phyloP scores from a whole-genome alignment of 2,329 filamentous ascomycete genomes.

The Dryadomyces sulphureus region DNA sequence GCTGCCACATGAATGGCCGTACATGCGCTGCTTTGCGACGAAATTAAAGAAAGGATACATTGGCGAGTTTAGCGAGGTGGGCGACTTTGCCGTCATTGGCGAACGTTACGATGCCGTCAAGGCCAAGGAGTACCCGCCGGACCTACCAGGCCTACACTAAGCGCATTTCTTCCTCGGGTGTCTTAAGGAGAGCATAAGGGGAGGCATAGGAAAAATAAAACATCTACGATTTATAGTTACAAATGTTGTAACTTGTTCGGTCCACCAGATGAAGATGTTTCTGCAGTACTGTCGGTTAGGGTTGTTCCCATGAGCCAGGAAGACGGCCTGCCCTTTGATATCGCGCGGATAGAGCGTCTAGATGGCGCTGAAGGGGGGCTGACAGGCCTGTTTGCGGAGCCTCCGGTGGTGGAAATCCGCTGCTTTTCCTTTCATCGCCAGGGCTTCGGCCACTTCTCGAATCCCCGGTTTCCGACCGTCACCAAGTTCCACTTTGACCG shows the following conservation, averaged over 20 bases:
- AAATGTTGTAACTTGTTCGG: conserved; percentile 43
- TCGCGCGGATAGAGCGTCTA: conserved; percentile 29
- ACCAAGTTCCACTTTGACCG: conserved; percentile 68
- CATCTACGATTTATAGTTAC: conserved; percentile 51
- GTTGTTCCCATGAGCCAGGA: conserved; percentile 20
- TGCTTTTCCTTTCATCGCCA: conserved; percentile 68
- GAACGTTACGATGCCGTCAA: conserved; percentile 54
- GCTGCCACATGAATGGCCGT: background rate
- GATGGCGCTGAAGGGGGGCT: conserved; percentile 24
- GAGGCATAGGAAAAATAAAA: conserved; percentile 32
- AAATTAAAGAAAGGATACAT: conserved; percentile 87
- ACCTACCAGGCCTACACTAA: conserved; percentile 46
- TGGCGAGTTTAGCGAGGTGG: conserved; percentile 61
- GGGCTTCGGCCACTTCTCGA: conserved; percentile 54
- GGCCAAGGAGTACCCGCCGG: conserved; percentile 32
- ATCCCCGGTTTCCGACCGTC: conserved; percentile 61
- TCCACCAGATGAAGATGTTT: conserved; percentile 35
- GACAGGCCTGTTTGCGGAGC: conserved; percentile 46
- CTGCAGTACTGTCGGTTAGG: conserved; percentile 29
- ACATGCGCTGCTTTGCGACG: conserved; percentile 36
- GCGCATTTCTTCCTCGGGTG: conserved; percentile 74
- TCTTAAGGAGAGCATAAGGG: conserved; percentile 24
- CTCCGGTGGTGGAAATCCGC: conserved; percentile 65
- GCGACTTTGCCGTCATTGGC: conserved; percentile 69
- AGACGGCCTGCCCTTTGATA: conserved; percentile 17